These are phyloP conservation scores for Teratosphaeriaceae sp. DNA, from an alignment of 2,329 filamentous ascomycete species.

Conservation along the genomic window DNA sequence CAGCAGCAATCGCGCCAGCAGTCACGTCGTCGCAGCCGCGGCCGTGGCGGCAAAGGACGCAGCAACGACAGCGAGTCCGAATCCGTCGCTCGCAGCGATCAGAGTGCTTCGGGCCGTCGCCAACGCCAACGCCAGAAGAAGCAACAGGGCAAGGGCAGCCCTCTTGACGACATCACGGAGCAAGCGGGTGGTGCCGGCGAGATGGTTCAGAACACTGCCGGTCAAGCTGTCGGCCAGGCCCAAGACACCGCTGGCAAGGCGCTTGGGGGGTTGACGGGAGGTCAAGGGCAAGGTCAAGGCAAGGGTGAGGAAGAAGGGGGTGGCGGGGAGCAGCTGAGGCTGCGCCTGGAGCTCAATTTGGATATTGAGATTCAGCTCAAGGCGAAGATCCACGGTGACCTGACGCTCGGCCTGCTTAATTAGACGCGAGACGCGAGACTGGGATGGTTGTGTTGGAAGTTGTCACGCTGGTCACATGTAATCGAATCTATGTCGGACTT, in stretches of 20 bases:
- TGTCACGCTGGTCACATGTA: neutral
- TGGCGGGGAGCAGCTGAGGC: conserved; percentile 46
- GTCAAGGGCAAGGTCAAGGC: conserved; percentile 11
- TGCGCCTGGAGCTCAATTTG: conserved; percentile 54
- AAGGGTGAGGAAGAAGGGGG: conserved; percentile 27
- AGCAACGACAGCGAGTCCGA: conserved; percentile 45
- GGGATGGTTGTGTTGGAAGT: neutral
- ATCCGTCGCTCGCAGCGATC: conserved; percentile 48
- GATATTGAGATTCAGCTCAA: conserved; percentile 59
- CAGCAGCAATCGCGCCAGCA: conserved; percentile 30
- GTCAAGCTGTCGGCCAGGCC: conserved; percentile 38
- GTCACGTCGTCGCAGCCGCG: conserved; percentile 44
- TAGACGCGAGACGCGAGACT: too few species aligned
- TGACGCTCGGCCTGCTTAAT: conserved; percentile 50
- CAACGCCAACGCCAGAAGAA: conserved; percentile 49
- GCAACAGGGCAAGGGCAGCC: conserved; percentile 39
- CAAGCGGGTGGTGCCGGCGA: conserved; percentile 47
- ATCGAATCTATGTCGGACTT: neutral
- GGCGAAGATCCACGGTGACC: conserved; percentile 58
- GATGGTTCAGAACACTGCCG: conserved; percentile 51
- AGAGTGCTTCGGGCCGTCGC: conserved; percentile 47
- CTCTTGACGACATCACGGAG: conserved; percentile 52
- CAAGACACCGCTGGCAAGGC: conserved; percentile 40
- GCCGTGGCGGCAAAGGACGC: conserved; percentile 39
- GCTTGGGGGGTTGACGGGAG: conserved; percentile 43